Conservation (phyloP, 257 asterid species). For the Solanum tacnaense region DNA sequence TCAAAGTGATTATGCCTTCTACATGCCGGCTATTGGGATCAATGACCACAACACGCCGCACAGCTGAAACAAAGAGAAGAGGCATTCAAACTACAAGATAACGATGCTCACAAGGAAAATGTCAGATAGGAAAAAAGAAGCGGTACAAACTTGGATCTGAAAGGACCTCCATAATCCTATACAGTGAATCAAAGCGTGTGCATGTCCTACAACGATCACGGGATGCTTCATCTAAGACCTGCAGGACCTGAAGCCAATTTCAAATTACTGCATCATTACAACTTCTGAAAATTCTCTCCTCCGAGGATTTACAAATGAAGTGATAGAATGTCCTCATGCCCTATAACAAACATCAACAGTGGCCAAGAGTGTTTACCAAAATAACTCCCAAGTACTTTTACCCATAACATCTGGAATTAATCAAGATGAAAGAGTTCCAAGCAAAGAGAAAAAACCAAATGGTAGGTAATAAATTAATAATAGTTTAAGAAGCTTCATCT, state of each 20-base stretch:
- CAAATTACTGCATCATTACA: background rate
- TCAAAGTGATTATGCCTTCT: slow-evolving; percentile 58
- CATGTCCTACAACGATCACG: slow-evolving; percentile 35
- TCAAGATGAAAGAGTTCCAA: background rate
- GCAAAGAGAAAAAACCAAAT: background rate
- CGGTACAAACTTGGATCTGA: slow-evolving; percentile 41
- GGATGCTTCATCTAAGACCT: slow-evolving; percentile 20
- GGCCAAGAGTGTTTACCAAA: background rate
- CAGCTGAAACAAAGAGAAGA: slow-evolving; percentile 18
- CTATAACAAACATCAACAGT: background rate
- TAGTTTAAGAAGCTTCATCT: background rate
- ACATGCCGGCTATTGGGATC: slow-evolving; percentile 33
- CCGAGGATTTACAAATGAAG: background rate
- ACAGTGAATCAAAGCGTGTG: slow-evolving; percentile 49
- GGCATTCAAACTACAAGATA: background rate
- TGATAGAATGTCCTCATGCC: background rate
- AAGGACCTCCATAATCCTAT: slow-evolving; percentile 53
- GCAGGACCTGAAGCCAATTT: slow-evolving; percentile 33
- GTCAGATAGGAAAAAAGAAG: background rate
- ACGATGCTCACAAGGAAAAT: background rate
- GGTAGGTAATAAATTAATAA: background rate
- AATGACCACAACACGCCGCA: slow-evolving; percentile 40
- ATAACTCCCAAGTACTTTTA: background rate
- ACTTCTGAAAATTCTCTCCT: background rate
- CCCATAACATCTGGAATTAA: background rate